Evolutionary conservation across 2,329 filamentous ascomycete genomes (phyloP).

Genomic region (Tolypocladium ovalisporum): DNA sequence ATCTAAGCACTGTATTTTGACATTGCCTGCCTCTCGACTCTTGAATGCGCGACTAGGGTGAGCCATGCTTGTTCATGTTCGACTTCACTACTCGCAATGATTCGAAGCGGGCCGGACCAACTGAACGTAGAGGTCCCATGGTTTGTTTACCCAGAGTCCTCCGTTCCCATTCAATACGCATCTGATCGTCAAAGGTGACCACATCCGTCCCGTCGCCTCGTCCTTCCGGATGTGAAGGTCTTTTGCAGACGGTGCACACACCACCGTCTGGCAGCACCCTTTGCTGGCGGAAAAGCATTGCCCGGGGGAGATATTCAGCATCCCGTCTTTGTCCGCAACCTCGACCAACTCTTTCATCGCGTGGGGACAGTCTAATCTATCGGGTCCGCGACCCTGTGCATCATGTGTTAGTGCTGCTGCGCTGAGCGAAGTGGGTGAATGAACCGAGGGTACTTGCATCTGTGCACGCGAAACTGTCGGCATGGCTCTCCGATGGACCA

Average conservation of each 20-base stretch:
- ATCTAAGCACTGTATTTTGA: not conserved
- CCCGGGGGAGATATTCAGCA: not conserved
- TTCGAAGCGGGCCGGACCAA: not conserved
- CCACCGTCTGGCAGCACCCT: not conserved
- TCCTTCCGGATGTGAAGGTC: not conserved
- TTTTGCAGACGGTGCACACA: not conserved
- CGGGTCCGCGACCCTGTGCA: not conserved
- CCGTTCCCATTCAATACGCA: not conserved
- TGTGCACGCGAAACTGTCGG: not conserved
- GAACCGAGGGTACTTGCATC: not conserved
- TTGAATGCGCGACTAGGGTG: not conserved
- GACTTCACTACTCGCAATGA: not conserved
- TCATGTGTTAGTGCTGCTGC: not conserved
- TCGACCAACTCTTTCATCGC: not conserved
- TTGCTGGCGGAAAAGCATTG: not conserved
- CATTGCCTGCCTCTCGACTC: not conserved
- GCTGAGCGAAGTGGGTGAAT: not conserved
- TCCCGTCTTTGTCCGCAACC: not conserved
- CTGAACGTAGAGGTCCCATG: conserved; percentile 1
- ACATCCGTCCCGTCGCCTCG: not conserved
- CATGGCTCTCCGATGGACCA: not conserved
- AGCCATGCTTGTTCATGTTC: too few species aligned
- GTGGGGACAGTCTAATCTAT: not conserved
- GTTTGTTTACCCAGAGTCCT: not conserved
- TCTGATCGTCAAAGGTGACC: not conserved